Conservation (phyloP, 75 land plant species). For the Ceratopteris richardii region DNA sequence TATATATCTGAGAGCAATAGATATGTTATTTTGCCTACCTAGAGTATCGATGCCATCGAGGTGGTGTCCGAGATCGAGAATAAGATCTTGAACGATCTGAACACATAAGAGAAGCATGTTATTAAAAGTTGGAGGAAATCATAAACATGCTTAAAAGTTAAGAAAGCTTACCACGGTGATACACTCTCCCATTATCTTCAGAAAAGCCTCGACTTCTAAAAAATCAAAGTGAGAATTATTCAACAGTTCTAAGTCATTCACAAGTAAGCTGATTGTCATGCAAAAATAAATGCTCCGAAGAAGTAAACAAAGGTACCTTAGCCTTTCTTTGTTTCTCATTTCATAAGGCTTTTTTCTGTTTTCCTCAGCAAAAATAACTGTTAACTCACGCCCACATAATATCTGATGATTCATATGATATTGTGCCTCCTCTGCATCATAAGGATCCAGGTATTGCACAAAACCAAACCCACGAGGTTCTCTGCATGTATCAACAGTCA, state of each 20-base stretch:
- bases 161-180: background rate
- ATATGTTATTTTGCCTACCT: slow-evolving; percentile 1
- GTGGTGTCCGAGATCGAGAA: slow-evolving; percentile 10
- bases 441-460: slow-evolving; percentile 32
- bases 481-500: slow-evolving; percentile 13
- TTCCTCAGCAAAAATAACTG: slow-evolving; percentile 45
- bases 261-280: background rate
- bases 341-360: slow-evolving; percentile 40
- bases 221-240: background rate
- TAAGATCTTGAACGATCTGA: slow-evolving; percentile 1
- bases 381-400: slow-evolving; percentile 27
- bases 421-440: slow-evolving; percentile 38
- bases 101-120: no score
- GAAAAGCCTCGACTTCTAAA: slow-evolving; percentile 5
- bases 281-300: background rate
- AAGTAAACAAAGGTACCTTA: background rate
- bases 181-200: background rate
- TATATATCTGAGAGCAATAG: no score
- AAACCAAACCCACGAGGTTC: slow-evolving; percentile 51
- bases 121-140: background rate
- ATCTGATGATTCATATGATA: slow-evolving; percentile 34
- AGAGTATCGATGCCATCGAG: slow-evolving; percentile 3
- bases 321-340: slow-evolving; percentile 30
- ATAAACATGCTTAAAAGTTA: background rate
- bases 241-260: background rate